Evolutionary conservation across 2,329 filamentous ascomycete species (phyloP).

Genomic region (Sclerotinia sclerotiorum): DNA sequence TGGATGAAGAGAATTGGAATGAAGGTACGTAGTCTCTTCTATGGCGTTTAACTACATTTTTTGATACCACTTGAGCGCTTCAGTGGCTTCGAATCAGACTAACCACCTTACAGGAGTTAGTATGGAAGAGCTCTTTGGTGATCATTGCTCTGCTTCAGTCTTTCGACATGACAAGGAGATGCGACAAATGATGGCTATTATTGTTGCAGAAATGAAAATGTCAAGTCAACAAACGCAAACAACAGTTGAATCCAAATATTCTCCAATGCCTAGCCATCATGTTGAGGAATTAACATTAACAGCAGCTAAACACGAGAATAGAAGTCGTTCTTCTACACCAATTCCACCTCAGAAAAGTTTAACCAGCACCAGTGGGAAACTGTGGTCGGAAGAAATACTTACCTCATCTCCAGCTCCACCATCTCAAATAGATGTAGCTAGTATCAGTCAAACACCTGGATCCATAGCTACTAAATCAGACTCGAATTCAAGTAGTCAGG

Average conservation of each 20-base stretch:
- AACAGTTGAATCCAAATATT: slow-evolving; percentile 1
- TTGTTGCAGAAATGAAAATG: not conserved
- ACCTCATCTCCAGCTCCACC: not conserved
- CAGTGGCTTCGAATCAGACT: not conserved
- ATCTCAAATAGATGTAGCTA: not conserved
- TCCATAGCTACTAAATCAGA: not conserved
- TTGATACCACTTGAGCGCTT: not conserved
- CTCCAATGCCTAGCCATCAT: not conserved
- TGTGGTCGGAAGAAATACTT: not conserved
- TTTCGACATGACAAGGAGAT: slow-evolving; percentile 69
- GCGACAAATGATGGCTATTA: slow-evolving; percentile 38
- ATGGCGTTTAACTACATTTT: not conserved
- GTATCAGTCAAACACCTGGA: not conserved
- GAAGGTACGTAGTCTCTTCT: slow-evolving; percentile 40
- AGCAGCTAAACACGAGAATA: not conserved
- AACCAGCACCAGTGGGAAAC: not conserved
- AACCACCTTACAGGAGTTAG: slow-evolving; percentile 47
- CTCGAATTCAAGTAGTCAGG: slow-evolving; percentile 27
- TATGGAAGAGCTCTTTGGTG: slow-evolving; percentile 69
- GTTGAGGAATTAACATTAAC: not conserved
- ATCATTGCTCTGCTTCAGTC: slow-evolving; percentile 57
- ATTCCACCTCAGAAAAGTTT: not conserved
- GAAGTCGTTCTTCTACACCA: not conserved
- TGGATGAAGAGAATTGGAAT: slow-evolving; percentile 63
- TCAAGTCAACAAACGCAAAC: slow-evolving; percentile 16